These are phyloP conservation scores for Pelargonium citronellum DNA, from an alignment of 441 rosid species.

Conservation along the genomic window DNA sequence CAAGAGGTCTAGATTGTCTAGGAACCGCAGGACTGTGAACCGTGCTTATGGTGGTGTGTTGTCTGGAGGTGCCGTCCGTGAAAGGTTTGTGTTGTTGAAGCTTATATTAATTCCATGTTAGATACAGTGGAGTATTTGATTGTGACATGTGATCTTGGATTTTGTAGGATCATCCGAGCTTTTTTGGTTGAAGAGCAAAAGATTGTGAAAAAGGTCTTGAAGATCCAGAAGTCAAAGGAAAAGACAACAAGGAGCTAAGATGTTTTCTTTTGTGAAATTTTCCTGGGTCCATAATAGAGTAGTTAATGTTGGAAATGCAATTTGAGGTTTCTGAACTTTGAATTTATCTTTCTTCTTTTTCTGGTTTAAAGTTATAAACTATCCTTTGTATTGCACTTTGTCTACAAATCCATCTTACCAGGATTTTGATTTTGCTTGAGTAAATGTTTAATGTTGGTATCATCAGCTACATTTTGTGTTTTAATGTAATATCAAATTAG, in stretches of 20 bases:
- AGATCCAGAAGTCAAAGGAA: constrained; percentile 5
- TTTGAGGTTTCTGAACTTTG: constrained; percentile 4
- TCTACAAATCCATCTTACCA: no score
- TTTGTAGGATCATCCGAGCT: constrained; percentile 1
- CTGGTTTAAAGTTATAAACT: background rate
- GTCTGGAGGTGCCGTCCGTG: constrained; percentile 18
- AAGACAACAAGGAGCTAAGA: background rate
- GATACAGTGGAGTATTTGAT: background rate
- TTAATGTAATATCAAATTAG: no score
- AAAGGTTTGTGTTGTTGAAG: constrained; percentile 11
- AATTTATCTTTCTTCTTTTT: background rate
- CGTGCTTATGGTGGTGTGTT: constrained; percentile 22
- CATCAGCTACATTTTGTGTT: no score
- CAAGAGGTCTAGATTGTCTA: constrained; percentile 19
- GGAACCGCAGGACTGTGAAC: constrained; percentile 20
- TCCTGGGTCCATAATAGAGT: background rate
- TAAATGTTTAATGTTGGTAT: no score
- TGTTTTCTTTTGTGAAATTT: background rate
- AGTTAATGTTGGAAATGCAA: background rate
- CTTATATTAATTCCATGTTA: background rate
- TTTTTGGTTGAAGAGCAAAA: constrained; percentile 1
- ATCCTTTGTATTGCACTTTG: no score
- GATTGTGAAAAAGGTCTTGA: background rate
- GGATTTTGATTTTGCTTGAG: no score
- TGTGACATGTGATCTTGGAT: background rate